A percentile compares a stretch with the other conserved stretches of the same genome.
Evolutionary conservation across 2,329 filamentous ascomycete genomes (phyloP).

Genomic region (Ophiocordyceps camponoti-leonardi): DNA sequence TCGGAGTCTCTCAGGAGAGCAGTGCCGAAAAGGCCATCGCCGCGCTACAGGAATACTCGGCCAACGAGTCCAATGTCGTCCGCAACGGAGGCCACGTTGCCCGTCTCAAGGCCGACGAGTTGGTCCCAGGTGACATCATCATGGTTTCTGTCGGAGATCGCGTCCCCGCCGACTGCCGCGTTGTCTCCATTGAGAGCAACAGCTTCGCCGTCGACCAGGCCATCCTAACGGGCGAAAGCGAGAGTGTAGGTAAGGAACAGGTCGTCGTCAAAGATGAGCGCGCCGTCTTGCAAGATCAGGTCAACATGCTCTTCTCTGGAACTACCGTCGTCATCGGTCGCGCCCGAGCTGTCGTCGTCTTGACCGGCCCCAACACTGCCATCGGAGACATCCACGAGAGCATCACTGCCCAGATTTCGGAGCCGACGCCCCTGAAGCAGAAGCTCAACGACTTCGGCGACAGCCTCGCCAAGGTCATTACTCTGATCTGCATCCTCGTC

Average conservation of each 20-base stretch:
- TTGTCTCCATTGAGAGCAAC: slow-evolving; percentile 87
- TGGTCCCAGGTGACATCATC: slow-evolving; percentile 88
- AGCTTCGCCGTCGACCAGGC: slow-evolving; percentile 94
- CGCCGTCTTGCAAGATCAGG: slow-evolving; percentile 92
- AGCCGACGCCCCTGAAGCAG: slow-evolving; percentile 92
- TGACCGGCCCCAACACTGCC: slow-evolving; percentile 79
- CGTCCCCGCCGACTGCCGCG: slow-evolving; percentile 84
- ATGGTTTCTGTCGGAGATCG: slow-evolving; percentile 80
- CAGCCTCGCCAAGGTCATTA: slow-evolving; percentile 91
- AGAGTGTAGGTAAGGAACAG: slow-evolving; percentile 79
- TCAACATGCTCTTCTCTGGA: slow-evolving; percentile 96
- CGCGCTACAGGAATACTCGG: slow-evolving; percentile 95
- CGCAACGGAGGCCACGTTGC: slow-evolving; percentile 62
- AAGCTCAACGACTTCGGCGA: slow-evolving; percentile 98
- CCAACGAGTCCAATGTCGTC: slow-evolving; percentile 89
- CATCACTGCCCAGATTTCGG: slow-evolving; percentile 94
- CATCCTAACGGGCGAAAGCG: slow-evolving; percentile 91
- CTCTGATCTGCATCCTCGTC: slow-evolving; percentile 85
- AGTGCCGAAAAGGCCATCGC: slow-evolving; percentile 98
- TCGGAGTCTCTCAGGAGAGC: slow-evolving; percentile 96
- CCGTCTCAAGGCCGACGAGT: slow-evolving; percentile 84
- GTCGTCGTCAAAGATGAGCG: slow-evolving; percentile 55
- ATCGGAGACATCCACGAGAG: slow-evolving; percentile 99
- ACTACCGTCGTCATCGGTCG: slow-evolving; percentile 93
- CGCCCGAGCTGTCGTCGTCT: slow-evolving; percentile 75